phyloP scores from a whole-genome alignment of 2,329 filamentous ascomycete species.

The Colletotrichum sp. region DNA sequence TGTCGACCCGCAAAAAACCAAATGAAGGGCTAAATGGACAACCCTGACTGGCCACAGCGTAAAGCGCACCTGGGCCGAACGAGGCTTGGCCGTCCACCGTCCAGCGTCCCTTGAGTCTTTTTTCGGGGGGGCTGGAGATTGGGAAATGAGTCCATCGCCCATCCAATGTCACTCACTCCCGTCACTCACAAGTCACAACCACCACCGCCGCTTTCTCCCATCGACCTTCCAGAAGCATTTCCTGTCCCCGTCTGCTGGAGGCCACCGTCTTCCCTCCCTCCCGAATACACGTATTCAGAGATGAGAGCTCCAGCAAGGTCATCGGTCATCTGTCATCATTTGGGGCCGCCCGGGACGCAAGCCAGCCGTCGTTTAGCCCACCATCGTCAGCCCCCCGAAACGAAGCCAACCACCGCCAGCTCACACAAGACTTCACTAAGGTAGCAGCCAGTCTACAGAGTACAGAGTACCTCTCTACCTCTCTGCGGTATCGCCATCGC shows the following conservation, averaged over 20 bases:
- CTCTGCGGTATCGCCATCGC: not conserved
- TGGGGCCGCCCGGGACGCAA: not conserved
- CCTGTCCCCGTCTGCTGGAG: not conserved
- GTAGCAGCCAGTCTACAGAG: not conserved
- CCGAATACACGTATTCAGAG: not conserved
- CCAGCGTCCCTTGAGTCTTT: not conserved
- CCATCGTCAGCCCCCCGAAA: not conserved
- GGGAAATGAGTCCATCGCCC: conserved; percentile 1
- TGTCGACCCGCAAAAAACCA: not conserved
- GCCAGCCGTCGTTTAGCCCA: not conserved
- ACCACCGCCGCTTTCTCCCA: not conserved
- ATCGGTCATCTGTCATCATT: not conserved
- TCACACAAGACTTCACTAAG: not conserved
- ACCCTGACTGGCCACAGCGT: not conserved
- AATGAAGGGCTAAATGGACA: not conserved
- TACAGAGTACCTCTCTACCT: not conserved
- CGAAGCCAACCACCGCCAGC: not conserved
- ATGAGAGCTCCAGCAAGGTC: not conserved
- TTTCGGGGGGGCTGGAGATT: conserved; percentile 6
- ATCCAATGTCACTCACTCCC: not conserved
- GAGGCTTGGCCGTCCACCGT: conserved; percentile 3
- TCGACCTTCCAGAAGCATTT: not conserved
- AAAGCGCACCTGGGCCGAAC: not conserved
- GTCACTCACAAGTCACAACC: not conserved
- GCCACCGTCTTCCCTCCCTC: not conserved